A percentile compares a stretch with the other conserved stretches of the same genome.
These are phyloP conservation scores for Cinchona pubescens DNA, from an alignment of 257 asterid species.

Conservation along the genomic window DNA sequence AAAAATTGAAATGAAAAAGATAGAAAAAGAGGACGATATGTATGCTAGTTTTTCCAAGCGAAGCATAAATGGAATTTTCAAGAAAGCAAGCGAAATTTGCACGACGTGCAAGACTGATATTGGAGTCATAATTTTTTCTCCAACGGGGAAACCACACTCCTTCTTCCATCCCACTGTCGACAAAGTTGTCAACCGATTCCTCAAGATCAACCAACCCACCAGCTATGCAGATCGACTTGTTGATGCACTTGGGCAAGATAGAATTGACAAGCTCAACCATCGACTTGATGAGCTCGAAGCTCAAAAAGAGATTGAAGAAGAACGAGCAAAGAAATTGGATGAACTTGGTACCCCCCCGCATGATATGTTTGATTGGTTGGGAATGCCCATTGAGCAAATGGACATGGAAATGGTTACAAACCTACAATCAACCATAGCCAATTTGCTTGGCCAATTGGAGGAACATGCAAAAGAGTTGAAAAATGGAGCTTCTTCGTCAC, in stretches of 20 bases:
- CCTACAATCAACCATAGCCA: neutral
- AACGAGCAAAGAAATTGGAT: neutral
- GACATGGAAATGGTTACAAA: neutral
- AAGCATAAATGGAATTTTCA: neutral
- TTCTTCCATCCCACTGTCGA: neutral
- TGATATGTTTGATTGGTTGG: neutral
- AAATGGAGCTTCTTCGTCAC: neutral
- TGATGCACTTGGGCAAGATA: neutral
- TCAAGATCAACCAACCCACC: no score
- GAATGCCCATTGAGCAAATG: neutral
- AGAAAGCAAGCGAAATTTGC: neutral
- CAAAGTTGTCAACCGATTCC: neutral
- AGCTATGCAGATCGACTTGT: neutral
- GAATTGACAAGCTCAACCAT: neutral
- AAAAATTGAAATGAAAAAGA: conserved; percentile 4
- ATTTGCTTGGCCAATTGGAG: neutral
- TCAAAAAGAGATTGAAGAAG: neutral
- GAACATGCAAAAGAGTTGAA: neutral
- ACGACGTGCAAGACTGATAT: neutral
- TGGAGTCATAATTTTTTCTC: neutral
- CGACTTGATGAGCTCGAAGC: neutral
- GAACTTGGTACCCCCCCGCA: neutral
- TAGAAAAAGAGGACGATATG: neutral
- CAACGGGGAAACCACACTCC: neutral
- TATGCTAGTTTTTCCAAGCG: neutral